Evolutionary conservation across 306 rosid species (phyloP).

Genomic region (Phaseolus lunatus): DNA sequence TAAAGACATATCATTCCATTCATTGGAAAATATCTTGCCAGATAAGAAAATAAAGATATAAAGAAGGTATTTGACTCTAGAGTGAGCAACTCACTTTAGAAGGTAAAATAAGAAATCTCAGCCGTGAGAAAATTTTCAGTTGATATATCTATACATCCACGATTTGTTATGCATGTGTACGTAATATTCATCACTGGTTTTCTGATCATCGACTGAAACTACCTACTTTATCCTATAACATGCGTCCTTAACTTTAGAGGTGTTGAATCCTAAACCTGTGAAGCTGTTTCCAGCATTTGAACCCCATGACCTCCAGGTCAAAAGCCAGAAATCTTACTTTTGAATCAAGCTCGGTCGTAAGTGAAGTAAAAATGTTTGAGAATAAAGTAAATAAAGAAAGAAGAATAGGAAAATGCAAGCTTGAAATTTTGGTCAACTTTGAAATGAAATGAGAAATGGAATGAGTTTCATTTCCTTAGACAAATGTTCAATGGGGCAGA

Average conservation of each 20-base stretch:
- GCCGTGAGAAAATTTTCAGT: too few relatives aligned
- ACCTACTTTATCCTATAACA: too few relatives aligned
- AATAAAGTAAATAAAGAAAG: neutral
- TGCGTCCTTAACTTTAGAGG: too few relatives aligned
- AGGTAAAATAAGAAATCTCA: too few relatives aligned
- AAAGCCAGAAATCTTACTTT: neutral
- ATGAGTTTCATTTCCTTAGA: slow-evolving; percentile 18
- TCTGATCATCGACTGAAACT: too few relatives aligned
- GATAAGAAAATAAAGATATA: neutral
- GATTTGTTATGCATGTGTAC: too few relatives aligned
- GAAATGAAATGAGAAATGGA: neutral
- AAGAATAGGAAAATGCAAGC: neutral
- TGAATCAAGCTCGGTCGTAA: neutral
- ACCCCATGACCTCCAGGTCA: neutral
- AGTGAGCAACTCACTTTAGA: neutral
- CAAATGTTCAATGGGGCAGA: slow-evolving; percentile 12
- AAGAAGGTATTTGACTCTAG: neutral
- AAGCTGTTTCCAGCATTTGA: neutral
- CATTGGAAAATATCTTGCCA: neutral
- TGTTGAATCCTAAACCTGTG: neutral
- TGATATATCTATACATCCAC: too few relatives aligned
- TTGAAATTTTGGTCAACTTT: neutral
- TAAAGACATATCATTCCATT: neutral
- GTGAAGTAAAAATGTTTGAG: neutral
- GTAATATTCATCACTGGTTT: too few relatives aligned